Evolutionary conservation across 352 stramenopile species (phyloP).

Genomic region (Globisporangium irregulare): DNA sequence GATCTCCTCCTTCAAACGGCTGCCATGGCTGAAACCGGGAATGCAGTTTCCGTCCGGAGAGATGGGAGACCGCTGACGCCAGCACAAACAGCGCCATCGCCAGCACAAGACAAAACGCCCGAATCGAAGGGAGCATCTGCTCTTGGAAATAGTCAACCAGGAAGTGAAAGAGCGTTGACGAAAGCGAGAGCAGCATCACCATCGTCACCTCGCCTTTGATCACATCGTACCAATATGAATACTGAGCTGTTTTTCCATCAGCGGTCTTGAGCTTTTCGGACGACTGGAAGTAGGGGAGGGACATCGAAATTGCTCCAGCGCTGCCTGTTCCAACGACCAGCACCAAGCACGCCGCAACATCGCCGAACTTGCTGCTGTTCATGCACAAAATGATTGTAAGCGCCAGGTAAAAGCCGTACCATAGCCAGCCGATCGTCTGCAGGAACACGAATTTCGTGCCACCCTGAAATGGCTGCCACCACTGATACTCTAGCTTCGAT

Average conservation of each 20-base stretch:
- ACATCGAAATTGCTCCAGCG: conserved; percentile 28
- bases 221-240: background rate
- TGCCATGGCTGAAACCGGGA: conserved; percentile 36
- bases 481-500: conserved; percentile 23
- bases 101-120: conserved; percentile 22
- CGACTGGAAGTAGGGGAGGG: conserved; percentile 34
- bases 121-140: conserved; percentile 15
- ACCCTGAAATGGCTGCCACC: conserved; percentile 55
- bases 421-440: conserved; percentile 56
- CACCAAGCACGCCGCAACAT: conserved; percentile 24
- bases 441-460: conserved; percentile 62
- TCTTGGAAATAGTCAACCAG: conserved; percentile 38
- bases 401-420: conserved; percentile 49
- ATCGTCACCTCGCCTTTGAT: conserved; percentile 36
- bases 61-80: conserved; percentile 30
- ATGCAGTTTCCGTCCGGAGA: conserved; percentile 27
- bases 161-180: conserved; percentile 33
- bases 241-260: background rate
- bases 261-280: background rate
- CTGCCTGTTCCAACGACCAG: conserved; percentile 34
- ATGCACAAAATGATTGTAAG: conserved; percentile 36
- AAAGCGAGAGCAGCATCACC: conserved; percentile 35
- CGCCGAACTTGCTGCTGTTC: conserved; percentile 31
- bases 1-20: conserved; percentile 45
- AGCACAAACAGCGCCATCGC: conserved; percentile 28